Base-by-base conservation (phyloP, 306 rosid species). In the Cotoneaster glaucophyllus region DNA sequence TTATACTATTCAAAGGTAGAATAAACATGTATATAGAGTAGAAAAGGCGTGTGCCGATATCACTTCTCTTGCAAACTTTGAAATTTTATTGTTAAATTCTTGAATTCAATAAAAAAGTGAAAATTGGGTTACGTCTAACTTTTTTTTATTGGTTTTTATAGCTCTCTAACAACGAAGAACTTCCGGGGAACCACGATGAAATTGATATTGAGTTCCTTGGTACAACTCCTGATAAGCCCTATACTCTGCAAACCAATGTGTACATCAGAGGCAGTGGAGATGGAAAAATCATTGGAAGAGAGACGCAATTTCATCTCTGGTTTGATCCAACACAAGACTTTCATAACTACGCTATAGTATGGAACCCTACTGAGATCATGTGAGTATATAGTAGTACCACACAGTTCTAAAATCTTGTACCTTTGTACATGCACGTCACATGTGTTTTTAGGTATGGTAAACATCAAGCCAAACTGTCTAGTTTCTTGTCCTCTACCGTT, bases 101-200 rank as follows among this genome's bases (percentile, higher is more conserved):
- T 43, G n/a, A 26, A 4, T 43, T 28, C 11, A 11, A 32, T 10
- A 15, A 18, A 26, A 54, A 66, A 15, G 28, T 15, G 54, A 37
- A 3, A 43, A 53, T 28, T 14, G 65, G 7, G 7, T 56, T 22
- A 0, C 8, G 26, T 22, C 25, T 39, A 57, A 72, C 24, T 22
- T 74, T 22, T 21, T 11, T 59, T 1, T 22, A 31, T n/a, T 50
- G 39, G 50, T 45, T 70, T 79, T 81, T 39, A 67, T 74, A 92
- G 97, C 97, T 95, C 74, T 95, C 99, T n/a, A 95, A 95, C 90
- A 89, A 88, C 37, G 85, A 95, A 83, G 90, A 88, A 62, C 79
- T 73, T 82, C 97, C 91, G 0, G 93, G 96, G 52, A 84, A 90
- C 86, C 99, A 95, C 67, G 99, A 95, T 25, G 99, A 95, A 79